Percentiles rank a stretch among this genome's conserved stretches.
phyloP scores from a whole-genome alignment of 2,329 filamentous ascomycete genomes.

The Venturia nashicola region DNA sequence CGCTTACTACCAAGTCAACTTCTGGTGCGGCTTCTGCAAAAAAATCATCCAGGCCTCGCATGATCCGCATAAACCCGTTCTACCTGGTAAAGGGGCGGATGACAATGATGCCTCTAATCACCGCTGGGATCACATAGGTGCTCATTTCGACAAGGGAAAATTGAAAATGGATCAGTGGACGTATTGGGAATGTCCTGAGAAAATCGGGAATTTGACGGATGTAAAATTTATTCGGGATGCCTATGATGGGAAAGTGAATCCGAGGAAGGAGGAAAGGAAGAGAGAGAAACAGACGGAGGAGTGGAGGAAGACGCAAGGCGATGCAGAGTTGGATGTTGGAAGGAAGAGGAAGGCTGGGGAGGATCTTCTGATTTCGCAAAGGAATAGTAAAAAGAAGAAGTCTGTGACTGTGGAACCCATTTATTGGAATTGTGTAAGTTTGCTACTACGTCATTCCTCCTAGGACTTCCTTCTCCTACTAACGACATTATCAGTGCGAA shows the following conservation, averaged over 20 bases:
- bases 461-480: too few species aligned
- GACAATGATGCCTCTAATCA: neutral
- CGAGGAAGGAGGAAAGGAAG: neutral
- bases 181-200: neutral
- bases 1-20: conserved; percentile 49
- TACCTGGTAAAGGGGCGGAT: neutral
- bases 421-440: conserved; percentile 1
- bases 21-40: conserved; percentile 82
- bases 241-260: neutral
- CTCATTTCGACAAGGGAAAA: neutral
- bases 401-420: neutral
- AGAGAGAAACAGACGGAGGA: neutral
- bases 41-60: conserved; percentile 29
- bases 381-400: too few species aligned
- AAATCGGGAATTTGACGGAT: neutral
- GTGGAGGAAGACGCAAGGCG: neutral
- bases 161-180: neutral
- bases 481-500: too few species aligned
- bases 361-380: too few species aligned
- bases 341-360: neutral
- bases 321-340: neutral
- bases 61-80: neutral
- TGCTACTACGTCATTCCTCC: too few species aligned
- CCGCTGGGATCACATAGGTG: conserved; percentile 7
- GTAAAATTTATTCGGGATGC: neutral